Conservation (phyloP, 345 rosid species). For the Abelmoschus esculentus region DNA sequence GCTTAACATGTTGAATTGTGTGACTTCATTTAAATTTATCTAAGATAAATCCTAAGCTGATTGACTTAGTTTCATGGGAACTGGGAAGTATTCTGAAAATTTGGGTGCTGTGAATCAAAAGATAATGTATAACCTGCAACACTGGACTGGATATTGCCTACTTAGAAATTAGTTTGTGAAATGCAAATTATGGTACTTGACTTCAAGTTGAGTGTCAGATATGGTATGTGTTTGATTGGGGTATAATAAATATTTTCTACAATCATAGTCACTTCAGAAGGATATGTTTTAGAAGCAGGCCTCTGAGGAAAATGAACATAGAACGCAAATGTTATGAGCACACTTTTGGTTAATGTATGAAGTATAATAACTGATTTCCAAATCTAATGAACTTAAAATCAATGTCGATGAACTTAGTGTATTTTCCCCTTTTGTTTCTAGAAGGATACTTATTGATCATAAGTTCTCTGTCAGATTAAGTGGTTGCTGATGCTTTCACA, state of each 20-base stretch:
- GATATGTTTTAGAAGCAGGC: background rate
- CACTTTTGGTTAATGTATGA: background rate
- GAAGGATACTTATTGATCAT: slow-evolving; percentile 9
- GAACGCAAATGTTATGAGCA: background rate
- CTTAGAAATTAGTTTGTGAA: background rate
- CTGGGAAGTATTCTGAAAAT: too few species aligned
- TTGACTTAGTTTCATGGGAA: too few species aligned
- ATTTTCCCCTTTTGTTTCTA: background rate
- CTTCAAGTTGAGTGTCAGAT: background rate
- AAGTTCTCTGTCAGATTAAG: slow-evolving; percentile 43
- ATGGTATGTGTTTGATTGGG: background rate
- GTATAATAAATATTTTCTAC: background rate
- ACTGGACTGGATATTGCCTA: background rate
- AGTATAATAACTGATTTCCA: too few species aligned
- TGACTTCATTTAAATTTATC: background rate
- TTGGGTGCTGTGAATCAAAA: background rate
- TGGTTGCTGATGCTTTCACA: slow-evolving; percentile 87
- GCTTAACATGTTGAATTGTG: background rate
- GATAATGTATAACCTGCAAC: background rate
- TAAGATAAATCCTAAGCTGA: too few species aligned
- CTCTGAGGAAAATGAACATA: background rate
- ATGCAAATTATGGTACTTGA: background rate
- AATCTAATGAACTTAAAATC: too few species aligned
- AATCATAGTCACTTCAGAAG: background rate
- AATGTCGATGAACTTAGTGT: background rate